Conservation (phyloP, 179 eudicot genomes). For the Nepenthes alata region DNA sequence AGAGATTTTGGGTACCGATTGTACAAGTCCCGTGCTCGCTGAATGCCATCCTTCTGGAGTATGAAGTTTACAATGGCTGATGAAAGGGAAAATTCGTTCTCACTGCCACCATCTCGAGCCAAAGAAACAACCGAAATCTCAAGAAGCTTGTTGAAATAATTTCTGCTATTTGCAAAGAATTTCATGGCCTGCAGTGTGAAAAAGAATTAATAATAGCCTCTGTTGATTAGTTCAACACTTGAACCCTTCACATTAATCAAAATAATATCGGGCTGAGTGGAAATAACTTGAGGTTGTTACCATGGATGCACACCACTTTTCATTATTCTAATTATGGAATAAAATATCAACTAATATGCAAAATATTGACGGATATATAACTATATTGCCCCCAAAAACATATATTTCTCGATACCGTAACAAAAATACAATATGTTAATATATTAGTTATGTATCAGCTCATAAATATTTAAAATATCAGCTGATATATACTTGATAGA, state of each 20-base stretch:
- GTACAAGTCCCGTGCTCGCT: conserved; percentile 59
- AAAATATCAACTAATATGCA: too few species aligned
- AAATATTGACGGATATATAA: too few species aligned
- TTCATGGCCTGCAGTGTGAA: conserved; percentile 53
- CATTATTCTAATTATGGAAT: too few species aligned
- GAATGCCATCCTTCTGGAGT: conserved; percentile 52
- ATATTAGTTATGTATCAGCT: too few species aligned
- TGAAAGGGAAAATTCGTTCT: conserved; percentile 63
- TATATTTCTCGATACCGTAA: too few species aligned
- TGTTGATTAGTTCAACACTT: neutral
- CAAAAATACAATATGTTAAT: too few species aligned
- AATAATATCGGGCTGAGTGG: neutral
- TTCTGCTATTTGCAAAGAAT: conserved; percentile 34
- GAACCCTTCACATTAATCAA: neutral
- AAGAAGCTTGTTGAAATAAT: conserved; percentile 43
- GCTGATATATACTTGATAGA: too few species aligned
- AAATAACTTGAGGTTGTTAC: too few species aligned
- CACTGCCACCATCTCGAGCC: conserved; percentile 70
- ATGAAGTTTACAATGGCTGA: conserved; percentile 39
- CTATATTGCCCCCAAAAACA: too few species aligned
- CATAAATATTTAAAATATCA: too few species aligned
- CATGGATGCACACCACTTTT: too few species aligned
- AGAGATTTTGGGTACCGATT: conserved; percentile 41
- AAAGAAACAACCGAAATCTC: conserved; percentile 44
- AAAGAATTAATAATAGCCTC: neutral